Conservation (phyloP, 1,284 basidiomycete species). For the Anthracocystis setariae region DNA sequence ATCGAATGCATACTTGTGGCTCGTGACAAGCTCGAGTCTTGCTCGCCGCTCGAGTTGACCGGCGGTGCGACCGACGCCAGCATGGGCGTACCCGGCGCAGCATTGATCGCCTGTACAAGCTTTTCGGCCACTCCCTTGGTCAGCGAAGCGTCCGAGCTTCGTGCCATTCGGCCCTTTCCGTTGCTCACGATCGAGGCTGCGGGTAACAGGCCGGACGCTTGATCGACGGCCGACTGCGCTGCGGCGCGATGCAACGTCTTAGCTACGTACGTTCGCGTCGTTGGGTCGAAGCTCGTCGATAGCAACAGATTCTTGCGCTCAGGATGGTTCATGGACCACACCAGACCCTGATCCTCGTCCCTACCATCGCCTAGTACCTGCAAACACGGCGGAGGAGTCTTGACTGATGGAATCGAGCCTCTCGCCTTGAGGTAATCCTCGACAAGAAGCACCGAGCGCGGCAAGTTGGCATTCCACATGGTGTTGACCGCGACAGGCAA, state of each 20-base stretch:
- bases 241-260: constrained; percentile 32
- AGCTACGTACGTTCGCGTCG: constrained; percentile 24
- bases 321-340: constrained; percentile 43
- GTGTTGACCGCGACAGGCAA: constrained; percentile 88
- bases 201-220: constrained; percentile 18
- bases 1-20: constrained; percentile 51
- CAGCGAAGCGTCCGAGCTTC: constrained; percentile 48
- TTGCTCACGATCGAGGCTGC: constrained; percentile 24
- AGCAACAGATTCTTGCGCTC: constrained; percentile 40
- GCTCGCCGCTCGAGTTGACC: constrained; percentile 28
- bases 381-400: constrained; percentile 54
- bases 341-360: constrained; percentile 56
- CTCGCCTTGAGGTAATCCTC: constrained; percentile 64
- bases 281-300: constrained; percentile 48
- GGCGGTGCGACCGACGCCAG: constrained; percentile 25
- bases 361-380: constrained; percentile 62
- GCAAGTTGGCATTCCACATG: constrained; percentile 77
- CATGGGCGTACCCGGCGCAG: constrained; percentile 37
- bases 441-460: constrained; percentile 62
- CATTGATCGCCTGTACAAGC: constrained; percentile 26
- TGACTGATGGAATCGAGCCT: constrained; percentile 63
- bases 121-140: constrained; percentile 45
- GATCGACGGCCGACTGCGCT: neutral
- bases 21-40: constrained; percentile 33
- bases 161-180: constrained; percentile 15